A percentile compares a stretch with the other conserved stretches of the same genome.
These are phyloP conservation scores for Tylopilus rubrobrunneus DNA, from an alignment of 768 basidiomycete genomes.

Conservation along the genomic window DNA sequence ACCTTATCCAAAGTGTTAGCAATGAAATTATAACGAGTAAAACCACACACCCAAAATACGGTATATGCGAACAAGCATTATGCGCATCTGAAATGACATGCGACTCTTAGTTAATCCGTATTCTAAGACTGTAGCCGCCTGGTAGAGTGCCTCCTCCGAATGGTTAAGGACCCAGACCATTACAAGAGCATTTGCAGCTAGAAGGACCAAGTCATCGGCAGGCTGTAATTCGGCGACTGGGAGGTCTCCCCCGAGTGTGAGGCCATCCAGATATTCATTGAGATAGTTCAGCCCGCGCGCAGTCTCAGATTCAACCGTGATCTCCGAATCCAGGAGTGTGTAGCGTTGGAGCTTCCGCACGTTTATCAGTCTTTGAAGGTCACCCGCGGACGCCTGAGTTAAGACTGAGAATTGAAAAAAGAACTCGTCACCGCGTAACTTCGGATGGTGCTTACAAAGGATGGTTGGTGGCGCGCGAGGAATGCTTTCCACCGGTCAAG, in stretches of 20 bases:
- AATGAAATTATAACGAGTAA: background rate
- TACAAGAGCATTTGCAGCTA: conserved; percentile 67
- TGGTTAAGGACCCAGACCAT: conserved; percentile 55
- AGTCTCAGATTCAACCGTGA: conserved; percentile 56
- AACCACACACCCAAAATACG: conserved; percentile 63
- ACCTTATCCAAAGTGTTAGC: conserved; percentile 40
- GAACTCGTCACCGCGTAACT: conserved; percentile 5
- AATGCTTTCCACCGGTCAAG: conserved; percentile 50
- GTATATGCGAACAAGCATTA: conserved; percentile 78
- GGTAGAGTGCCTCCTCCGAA: conserved; percentile 57
- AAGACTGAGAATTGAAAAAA: conserved; percentile 15
- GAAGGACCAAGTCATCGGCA: conserved; percentile 77
- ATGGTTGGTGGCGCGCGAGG: conserved; percentile 44
- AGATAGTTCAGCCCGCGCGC: conserved; percentile 49
- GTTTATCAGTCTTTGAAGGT: conserved; percentile 69
- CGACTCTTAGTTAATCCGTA: conserved; percentile 69
- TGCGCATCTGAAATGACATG: conserved; percentile 72
- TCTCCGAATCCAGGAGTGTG: conserved; percentile 44
- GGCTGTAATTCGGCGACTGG: conserved; percentile 80
- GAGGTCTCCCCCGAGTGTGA: conserved; percentile 63
- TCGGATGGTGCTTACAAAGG: conserved; percentile 41
- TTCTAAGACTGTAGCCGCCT: conserved; percentile 65
- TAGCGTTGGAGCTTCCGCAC: conserved; percentile 70
- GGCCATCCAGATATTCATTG: conserved; percentile 59
- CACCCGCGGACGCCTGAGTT: conserved; percentile 45